These are phyloP conservation scores for Cornus controversa DNA, from an alignment of 148 eudicot genomes.

Conservation along the genomic window DNA sequence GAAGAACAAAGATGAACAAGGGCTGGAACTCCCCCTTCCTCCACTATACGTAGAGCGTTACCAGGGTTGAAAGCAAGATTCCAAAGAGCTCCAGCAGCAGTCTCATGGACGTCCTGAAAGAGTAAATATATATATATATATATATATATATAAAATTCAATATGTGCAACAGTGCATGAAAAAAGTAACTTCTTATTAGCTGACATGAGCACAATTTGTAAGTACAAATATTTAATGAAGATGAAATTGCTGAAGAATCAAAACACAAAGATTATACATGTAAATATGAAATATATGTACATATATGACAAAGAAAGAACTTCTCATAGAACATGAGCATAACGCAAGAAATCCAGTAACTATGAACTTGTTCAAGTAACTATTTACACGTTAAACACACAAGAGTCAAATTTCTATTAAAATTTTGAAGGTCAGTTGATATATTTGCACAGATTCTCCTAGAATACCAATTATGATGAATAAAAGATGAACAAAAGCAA, in stretches of 20 bases:
- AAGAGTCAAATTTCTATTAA: not conserved
- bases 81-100: conserved; percentile 99
- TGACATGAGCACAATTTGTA: not conserved
- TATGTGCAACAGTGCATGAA: not conserved
- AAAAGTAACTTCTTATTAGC: not conserved
- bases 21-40: conserved; percentile 89
- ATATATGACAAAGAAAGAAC: not conserved
- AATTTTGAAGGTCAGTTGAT: not conserved
- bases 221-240: not conserved
- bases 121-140: not conserved
- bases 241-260: not conserved
- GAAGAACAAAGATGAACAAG: conserved; percentile 80
- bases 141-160: not conserved
- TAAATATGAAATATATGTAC: not conserved
- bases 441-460: not conserved
- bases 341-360: not conserved
- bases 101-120: conserved; percentile 90
- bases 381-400: not conserved
- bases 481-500: too few relatives aligned
- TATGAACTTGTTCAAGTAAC: not conserved
- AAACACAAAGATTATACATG: not conserved
- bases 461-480: not conserved
- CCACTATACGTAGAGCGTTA: conserved; percentile 89
- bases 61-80: conserved; percentile 93
- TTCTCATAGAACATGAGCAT: not conserved